A percentile compares a stretch with the other conserved stretches of the same genome.
Evolutionary conservation across 371 early-diverging fungal species (phyloP).

Genomic region (Apophysomyces sp.): DNA sequence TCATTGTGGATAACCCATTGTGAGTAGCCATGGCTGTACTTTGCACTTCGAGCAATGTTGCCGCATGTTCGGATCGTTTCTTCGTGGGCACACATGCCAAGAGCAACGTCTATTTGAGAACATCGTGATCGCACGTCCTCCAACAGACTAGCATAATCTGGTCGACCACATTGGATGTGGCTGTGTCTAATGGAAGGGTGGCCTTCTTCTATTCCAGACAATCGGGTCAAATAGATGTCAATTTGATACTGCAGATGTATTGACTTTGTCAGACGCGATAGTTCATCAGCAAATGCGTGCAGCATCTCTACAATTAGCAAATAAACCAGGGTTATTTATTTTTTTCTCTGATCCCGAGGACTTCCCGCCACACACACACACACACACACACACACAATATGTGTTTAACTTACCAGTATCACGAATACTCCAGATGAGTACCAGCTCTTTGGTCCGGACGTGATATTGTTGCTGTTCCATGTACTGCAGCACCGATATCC

Average conservation of each 20-base stretch:
- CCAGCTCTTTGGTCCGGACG: conserved; percentile 13
- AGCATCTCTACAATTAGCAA: conserved; percentile 6
- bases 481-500: conserved; percentile 35
- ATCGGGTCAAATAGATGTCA: conserved; percentile 8
- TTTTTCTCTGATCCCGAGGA: too few species aligned
- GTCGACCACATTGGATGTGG: conserved; percentile 12
- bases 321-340: too few species aligned
- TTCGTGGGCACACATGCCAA: conserved; percentile 40
- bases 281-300: conserved; percentile 1
- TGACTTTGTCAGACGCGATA: not conserved
- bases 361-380: too few species aligned
- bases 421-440: conserved; percentile 28
- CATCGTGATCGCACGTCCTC: conserved; percentile 3
- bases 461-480: conserved; percentile 12
- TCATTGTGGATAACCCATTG: conserved; percentile 35
- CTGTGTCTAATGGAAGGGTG: not conserved
- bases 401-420: conserved; percentile 21
- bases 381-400: too few species aligned
- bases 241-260: not conserved
- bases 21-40: conserved; percentile 16
- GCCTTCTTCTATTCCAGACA: not conserved
- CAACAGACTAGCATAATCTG: conserved; percentile 15
- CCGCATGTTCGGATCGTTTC: conserved; percentile 17
- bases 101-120: conserved; percentile 7
- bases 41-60: conserved; percentile 11